Base-by-base conservation (phyloP, 2,329 filamentous ascomycete genomes). In the Leptodontidium sp. region DNA sequence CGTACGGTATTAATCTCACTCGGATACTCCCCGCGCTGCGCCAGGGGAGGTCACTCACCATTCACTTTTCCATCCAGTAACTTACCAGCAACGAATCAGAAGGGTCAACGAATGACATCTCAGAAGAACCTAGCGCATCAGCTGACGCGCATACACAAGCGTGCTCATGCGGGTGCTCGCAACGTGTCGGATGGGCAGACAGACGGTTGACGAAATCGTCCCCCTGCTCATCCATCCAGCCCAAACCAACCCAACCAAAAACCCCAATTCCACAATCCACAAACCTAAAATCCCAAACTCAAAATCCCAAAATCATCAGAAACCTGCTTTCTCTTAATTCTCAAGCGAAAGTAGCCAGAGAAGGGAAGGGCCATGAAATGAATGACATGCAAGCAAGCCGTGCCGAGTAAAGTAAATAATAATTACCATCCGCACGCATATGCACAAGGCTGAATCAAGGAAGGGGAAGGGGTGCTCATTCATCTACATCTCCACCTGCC, bases 361-460 rank as follows among this genome's bases (percentile, higher is more conserved):
- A 58, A 14, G 11, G 17, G 8, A 38, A 40, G 17, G 32, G 17
- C 21, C 21, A 21, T 21, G 21, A 21, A 24, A 15, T 11, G 38
- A 40, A 11, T 11, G 38, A 12, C 11, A 40, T 40, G 26, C 8
- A 58, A 24, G 55, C 32, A 58, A 58, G 32, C 32, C 32, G 55
- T 58, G 32, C 55, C 55, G 55, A 58, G 35, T 15, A 29, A 4
- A 14, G 2, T 21, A 11, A 52, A 32, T 4, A 32, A 32, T 32
- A 4, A 32, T 32, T 32, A 3, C 29, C 29, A 32, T 32, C 29
- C 29, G 29, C 29, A 32, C 50, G 26, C 21, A 29, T 35, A 58
- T 58, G 35, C 55, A 58, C 55, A 58, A 58, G 55, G 55, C 55
- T 58, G 55, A 58, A 58, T 58, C 55, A 40, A 58, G 55, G 32